Conservation (phyloP, 2,329 filamentous ascomycete genomes). For the Botrytis deweyae region DNA sequence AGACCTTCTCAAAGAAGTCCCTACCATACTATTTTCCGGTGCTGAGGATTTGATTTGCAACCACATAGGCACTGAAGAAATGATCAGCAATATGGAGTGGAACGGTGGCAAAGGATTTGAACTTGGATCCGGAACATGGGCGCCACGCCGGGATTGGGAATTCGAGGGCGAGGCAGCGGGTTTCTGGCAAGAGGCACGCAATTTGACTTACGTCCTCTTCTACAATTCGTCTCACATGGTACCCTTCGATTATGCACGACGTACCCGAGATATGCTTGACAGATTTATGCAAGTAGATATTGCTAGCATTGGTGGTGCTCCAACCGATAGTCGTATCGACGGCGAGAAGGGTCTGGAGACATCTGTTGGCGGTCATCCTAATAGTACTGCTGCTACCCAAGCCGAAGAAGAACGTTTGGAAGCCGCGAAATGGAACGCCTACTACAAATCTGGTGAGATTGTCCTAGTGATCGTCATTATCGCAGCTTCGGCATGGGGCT, state of each 20-base stretch:
- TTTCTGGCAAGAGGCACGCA: slow-evolving; percentile 91
- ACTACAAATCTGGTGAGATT: slow-evolving; percentile 69
- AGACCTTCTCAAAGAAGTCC: slow-evolving; percentile 71
- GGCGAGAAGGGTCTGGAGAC: slow-evolving; percentile 67
- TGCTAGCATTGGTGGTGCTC: slow-evolving; percentile 74
- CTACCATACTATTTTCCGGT: slow-evolving; percentile 86
- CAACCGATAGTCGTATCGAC: slow-evolving; percentile 66
- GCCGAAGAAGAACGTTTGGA: slow-evolving; percentile 62
- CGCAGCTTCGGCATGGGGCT: slow-evolving; percentile 60
- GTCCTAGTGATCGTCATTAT: slow-evolving; percentile 67
- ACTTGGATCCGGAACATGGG: slow-evolving; percentile 79
- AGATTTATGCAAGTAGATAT: slow-evolving; percentile 95
- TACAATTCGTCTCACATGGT: slow-evolving; percentile 99
- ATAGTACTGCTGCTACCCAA: slow-evolving; percentile 63
- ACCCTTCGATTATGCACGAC: slow-evolving; percentile 85
- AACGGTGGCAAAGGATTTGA: slow-evolving; percentile 92
- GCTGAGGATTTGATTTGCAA: slow-evolving; percentile 97
- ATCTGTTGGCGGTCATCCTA: slow-evolving; percentile 65
- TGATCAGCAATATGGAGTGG: slow-evolving; percentile 91
- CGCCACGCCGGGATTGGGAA: slow-evolving; percentile 89
- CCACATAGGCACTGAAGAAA: slow-evolving; percentile 85
- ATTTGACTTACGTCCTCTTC: slow-evolving; percentile 92
- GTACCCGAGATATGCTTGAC: slow-evolving; percentile 93
- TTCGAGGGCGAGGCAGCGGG: slow-evolving; percentile 87
- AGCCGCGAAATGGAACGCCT: slow-evolving; percentile 67